These are phyloP conservation scores for Cucurbita pepo DNA, from an alignment of 306 rosid species.

Conservation along the genomic window DNA sequence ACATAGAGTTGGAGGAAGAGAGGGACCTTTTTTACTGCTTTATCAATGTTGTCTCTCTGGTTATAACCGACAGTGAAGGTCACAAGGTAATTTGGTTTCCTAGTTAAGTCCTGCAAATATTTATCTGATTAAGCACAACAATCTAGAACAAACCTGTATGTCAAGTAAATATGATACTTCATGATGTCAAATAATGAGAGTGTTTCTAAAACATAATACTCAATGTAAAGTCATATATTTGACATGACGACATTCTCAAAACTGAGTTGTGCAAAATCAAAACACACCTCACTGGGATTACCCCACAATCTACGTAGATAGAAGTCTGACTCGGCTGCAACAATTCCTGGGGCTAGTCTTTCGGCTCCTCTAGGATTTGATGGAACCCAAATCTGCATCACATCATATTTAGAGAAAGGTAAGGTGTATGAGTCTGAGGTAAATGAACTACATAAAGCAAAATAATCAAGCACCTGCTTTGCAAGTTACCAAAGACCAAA, in stretches of 20 bases:
- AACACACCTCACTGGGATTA: conserved; percentile 69
- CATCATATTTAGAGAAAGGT: conserved; percentile 13
- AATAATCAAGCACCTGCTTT: not conserved
- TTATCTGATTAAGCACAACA: not conserved
- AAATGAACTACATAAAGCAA: not conserved
- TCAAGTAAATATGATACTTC: not conserved
- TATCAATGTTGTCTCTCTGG: conserved; percentile 61
- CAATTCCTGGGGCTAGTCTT: conserved; percentile 63
- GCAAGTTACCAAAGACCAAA: not conserved
- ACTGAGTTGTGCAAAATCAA: not conserved
- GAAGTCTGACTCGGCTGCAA: conserved; percentile 68
- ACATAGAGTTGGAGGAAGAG: conserved; percentile 12
- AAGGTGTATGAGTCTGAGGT: not conserved
- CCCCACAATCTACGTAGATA: conserved; percentile 95
- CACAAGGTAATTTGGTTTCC: conserved; percentile 74
- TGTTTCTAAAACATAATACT: not conserved
- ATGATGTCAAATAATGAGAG: not conserved
- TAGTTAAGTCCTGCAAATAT: conserved; percentile 67
- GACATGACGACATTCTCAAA: not conserved
- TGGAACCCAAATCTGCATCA: conserved; percentile 79
- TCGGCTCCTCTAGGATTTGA: conserved; percentile 97
- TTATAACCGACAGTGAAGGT: conserved; percentile 85
- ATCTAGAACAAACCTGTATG: not conserved
- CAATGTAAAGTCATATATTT: not conserved
- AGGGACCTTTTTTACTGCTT: conserved; percentile 80